phyloP scores from a whole-genome alignment of 2,329 filamentous ascomycete species.

The Epichloe hybrida region DNA sequence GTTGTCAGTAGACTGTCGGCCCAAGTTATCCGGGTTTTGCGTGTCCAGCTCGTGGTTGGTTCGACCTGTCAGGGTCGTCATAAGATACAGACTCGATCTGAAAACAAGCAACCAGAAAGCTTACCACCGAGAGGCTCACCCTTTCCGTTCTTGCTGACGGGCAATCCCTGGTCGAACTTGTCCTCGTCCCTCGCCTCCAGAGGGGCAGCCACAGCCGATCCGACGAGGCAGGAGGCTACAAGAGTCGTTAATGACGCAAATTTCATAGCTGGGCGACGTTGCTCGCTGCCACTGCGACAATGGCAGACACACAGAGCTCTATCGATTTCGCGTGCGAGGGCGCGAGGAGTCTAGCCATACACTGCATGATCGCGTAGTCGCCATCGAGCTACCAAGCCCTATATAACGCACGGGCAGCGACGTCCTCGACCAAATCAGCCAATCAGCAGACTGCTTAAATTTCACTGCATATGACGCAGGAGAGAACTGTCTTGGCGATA shows the following conservation, averaged over 20 bases:
- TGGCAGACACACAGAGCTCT: neutral
- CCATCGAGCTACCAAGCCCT: too few relatives aligned
- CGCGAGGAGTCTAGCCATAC: too few relatives aligned
- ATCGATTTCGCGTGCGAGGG: too few relatives aligned
- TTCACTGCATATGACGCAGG: too few relatives aligned
- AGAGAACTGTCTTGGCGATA: too few relatives aligned
- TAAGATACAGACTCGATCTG: constrained; percentile 27
- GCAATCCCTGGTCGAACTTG: constrained; percentile 37
- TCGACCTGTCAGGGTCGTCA: constrained; percentile 32
- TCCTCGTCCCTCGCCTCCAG: constrained; percentile 11
- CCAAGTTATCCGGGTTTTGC: constrained; percentile 51
- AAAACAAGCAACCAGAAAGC: constrained; percentile 19
- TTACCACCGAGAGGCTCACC: constrained; percentile 45
- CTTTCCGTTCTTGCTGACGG: constrained; percentile 42
- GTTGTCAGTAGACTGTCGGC: constrained; percentile 45
- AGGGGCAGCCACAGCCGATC: constrained; percentile 10
- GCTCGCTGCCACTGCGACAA: neutral
- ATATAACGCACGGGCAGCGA: too few relatives aligned
- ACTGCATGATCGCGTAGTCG: too few relatives aligned
- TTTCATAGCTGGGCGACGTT: constrained; percentile 7
- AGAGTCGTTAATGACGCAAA: constrained; percentile 1
- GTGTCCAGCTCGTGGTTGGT: constrained; percentile 49
- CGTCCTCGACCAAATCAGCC: too few relatives aligned
- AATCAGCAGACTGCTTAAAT: too few relatives aligned
- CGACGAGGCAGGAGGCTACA: constrained; percentile 5